Conservation (phyloP, 352 stramenopile species). For the Pythium folliculosum region DNA sequence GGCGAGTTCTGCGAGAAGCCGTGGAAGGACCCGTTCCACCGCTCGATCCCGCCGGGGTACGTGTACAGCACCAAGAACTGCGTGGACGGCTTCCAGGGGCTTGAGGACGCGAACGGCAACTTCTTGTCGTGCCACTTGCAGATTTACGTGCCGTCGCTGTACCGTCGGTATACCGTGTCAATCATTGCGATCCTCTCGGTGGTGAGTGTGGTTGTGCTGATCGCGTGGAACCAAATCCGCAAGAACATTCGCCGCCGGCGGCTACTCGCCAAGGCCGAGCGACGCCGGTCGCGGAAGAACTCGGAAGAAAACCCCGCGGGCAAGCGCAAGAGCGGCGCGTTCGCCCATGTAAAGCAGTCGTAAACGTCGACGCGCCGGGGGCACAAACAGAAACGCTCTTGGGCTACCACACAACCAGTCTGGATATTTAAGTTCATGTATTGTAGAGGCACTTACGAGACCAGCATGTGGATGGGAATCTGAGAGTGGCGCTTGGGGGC, state of each 20-base stretch:
- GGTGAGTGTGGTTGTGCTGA: conserved; percentile 57
- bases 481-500: conserved; percentile 36
- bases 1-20: conserved; percentile 84
- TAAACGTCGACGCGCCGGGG: conserved; percentile 20
- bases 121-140: conserved; percentile 94
- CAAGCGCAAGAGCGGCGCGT: conserved; percentile 54
- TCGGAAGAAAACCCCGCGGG: conserved; percentile 47
- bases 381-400: no score
- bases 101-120: conserved; percentile 85
- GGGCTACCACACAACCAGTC: neutral
- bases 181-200: conserved; percentile 78
- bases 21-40: conserved; percentile 77
- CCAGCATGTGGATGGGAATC: conserved; percentile 69
- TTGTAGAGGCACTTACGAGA: conserved; percentile 46
- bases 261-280: conserved; percentile 91
- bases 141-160: conserved; percentile 92
- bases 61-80: conserved; percentile 93
- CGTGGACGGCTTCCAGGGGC: conserved; percentile 92
- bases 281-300: conserved; percentile 79
- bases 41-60: conserved; percentile 76
- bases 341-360: conserved; percentile 60
- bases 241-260: conserved; percentile 75
- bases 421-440: conserved; percentile 1
- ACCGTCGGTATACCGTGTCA: conserved; percentile 81
- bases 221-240: conserved; percentile 86